Conservation (phyloP, 2,329 filamentous ascomycete genomes). For the Endothia cerciana region DNA sequence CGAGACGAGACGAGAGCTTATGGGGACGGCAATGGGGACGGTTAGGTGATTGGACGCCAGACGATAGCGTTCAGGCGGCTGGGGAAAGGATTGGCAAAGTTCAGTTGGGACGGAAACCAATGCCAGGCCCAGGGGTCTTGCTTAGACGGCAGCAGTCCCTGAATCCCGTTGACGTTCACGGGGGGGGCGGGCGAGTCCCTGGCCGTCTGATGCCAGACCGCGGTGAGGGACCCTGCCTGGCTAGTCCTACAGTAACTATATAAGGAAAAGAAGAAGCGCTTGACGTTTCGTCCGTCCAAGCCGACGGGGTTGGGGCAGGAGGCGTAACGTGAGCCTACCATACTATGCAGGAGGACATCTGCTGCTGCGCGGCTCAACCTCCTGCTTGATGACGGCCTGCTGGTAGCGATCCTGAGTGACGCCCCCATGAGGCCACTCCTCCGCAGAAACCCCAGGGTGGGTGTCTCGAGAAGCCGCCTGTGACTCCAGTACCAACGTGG, state of each 20-base stretch:
- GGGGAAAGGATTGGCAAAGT: neutral
- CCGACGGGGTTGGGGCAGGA: neutral
- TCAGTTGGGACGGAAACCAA: conserved; percentile 1
- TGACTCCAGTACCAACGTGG: neutral
- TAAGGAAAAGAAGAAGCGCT: neutral
- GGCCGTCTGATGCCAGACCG: conserved; percentile 24
- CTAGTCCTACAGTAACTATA: neutral
- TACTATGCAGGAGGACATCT: neutral
- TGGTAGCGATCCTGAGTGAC: no score
- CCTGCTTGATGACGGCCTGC: no score
- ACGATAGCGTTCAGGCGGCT: neutral
- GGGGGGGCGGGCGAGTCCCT: conserved; percentile 16
- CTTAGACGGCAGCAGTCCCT: neutral
- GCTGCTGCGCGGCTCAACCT: neutral
- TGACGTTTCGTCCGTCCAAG: neutral
- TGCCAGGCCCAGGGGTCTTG: neutral
- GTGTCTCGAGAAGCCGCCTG: neutral
- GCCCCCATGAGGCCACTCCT: no score
- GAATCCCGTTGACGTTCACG: conserved; percentile 8
- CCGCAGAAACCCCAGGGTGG: no score
- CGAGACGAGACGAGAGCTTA: conserved; percentile 11
- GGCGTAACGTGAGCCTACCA: neutral
- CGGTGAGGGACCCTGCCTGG: conserved; percentile 17
- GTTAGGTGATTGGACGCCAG: neutral
- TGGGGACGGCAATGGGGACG: neutral